Evolutionary conservation across 2,329 filamentous ascomycete species (phyloP), one percentile per base, ranked within the genome.

Genomic region (Celoporthe dispersa): DNA sequence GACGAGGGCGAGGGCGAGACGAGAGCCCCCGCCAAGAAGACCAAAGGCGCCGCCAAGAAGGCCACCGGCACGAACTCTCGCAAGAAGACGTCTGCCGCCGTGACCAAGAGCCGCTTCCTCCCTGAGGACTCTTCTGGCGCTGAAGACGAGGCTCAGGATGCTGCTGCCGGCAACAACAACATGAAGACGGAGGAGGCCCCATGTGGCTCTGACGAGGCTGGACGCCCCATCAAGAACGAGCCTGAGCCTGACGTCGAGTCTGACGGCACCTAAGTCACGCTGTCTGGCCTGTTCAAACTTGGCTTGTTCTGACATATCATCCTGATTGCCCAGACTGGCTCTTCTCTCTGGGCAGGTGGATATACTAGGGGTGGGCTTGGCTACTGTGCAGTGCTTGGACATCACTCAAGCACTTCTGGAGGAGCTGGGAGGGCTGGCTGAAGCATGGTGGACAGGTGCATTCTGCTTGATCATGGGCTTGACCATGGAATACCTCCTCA

Each of bases 21-120:
- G 7, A 39, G 37, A 48, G 33, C 61, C 19, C 31, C 51, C 19
- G 51, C 51, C 12, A 51, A 66, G 37, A 68, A 68, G 67, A 66
- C 51, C 48, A 57, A 64, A 28, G 31, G 25, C 11, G 14, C 62
- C 28, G 31, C 25, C 48, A 57, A 65, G 39, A 16, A 25, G 11
- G n/a, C 51, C n/a, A 25, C 48, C 37, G 22, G 35, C 39, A 59
- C 51, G 31, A 55, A 55, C 25, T 14, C 68, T 41, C 37, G 33
- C 41, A 66, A 57, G 67, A 48, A 64, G 44, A 31, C 44, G 12
- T 1, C 33, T 61, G 31, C 35, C 41, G 25, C 22, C n/a, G 12
- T 11, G 12, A 8, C 35, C 35, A 62, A 62, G 60, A 39, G 16
- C 31, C 22, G 3, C 19, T n/a, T 9, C 19, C 33, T 12, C 19